A percentile compares a stretch with the other conserved stretches of the same genome.
Evolutionary conservation across 345 rosid species (phyloP).

Genomic region (Lenwebbia sp.): DNA sequence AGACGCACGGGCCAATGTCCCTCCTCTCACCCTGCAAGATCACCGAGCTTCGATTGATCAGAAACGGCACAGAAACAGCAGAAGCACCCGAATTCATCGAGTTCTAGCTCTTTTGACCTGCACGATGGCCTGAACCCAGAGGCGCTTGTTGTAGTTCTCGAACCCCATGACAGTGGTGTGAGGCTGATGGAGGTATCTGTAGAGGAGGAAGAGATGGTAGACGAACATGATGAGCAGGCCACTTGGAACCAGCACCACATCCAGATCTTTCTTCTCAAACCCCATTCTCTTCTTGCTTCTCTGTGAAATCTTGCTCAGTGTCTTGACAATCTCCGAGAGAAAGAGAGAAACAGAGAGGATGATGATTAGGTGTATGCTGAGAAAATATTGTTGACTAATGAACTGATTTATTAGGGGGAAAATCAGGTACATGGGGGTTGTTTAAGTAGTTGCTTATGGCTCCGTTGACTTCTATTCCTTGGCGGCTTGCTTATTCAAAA

Average conservation of each 20-base stretch:
- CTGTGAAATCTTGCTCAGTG: not conserved
- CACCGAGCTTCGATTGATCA: not conserved
- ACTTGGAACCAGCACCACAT: slow-evolving; percentile 56
- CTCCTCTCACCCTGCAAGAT: not conserved
- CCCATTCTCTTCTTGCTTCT: not conserved
- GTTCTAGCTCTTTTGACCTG: slow-evolving; percentile 15
- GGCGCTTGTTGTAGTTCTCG: slow-evolving; percentile 60
- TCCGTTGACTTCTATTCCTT: not conserved
- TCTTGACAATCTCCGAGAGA: not conserved
- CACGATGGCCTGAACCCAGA: slow-evolving; percentile 67
- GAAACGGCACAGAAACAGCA: not conserved
- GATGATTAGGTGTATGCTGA: not conserved
- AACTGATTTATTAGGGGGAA: not conserved
- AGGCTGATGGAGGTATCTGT: slow-evolving; percentile 51
- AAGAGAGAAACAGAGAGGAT: not conserved
- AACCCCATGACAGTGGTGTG: slow-evolving; percentile 60
- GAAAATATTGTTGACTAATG: not conserved
- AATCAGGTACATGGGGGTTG: not conserved
- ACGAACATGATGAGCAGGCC: slow-evolving; percentile 48
- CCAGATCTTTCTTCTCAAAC: slow-evolving; percentile 44
- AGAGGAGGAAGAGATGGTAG: slow-evolving; percentile 56
- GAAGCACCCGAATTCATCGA: not conserved
- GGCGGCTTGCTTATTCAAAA: not conserved
- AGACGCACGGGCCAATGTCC: slow-evolving; percentile 35
- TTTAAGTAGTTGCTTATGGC: not conserved